Conservation (phyloP, 2,329 filamentous ascomycete genomes). For the Triangularia setosa region DNA sequence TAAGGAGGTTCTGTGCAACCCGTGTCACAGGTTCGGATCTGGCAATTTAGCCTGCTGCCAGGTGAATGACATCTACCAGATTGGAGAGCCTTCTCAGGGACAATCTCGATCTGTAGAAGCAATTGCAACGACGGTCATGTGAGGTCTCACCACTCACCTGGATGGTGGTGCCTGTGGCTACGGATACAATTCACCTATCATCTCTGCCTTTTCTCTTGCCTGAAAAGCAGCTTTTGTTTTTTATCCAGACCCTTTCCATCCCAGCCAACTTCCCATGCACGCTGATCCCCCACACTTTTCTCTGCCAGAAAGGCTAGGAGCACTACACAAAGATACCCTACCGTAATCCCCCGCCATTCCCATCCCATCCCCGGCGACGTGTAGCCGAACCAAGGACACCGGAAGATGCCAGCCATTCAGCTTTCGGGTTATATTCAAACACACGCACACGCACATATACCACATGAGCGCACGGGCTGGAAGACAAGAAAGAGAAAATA, state of each 20-base stretch:
- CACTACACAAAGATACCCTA: background rate
- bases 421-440: too few species aligned
- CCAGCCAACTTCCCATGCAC: background rate
- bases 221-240: background rate
- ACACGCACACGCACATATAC: background rate
- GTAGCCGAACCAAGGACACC: background rate
- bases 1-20: background rate
- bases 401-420: background rate
- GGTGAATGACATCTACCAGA: background rate
- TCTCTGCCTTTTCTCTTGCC: too few species aligned
- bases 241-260: background rate
- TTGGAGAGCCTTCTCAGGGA: background rate
- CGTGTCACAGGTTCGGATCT: background rate
- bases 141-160: background rate
- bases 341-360: background rate
- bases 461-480: background rate
- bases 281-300: background rate
- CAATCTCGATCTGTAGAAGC: background rate
- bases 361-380: background rate
- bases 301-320: background rate
- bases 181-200: too few species aligned
- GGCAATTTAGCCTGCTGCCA: background rate
- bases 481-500: too few species aligned
- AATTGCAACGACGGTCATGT: background rate
- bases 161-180: too few species aligned